Evolutionary conservation across 1,284 basidiomycete species (phyloP).

Genomic region (Afroboletus lepidellus): DNA sequence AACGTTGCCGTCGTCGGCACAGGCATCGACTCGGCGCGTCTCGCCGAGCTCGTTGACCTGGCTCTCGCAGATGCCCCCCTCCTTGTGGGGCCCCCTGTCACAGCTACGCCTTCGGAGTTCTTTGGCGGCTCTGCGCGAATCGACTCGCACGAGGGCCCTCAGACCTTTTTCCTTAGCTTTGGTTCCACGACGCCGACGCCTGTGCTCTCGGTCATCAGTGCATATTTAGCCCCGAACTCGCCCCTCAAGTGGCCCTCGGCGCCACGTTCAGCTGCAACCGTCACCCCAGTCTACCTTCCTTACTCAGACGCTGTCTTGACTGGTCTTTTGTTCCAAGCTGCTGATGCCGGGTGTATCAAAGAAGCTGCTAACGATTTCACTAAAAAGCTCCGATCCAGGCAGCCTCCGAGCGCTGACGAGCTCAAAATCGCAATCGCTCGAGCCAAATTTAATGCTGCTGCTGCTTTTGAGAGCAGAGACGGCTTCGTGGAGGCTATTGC

Average conservation of each 20-base stretch:
- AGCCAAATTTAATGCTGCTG: constrained; percentile 82
- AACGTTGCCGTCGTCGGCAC: constrained; percentile 87
- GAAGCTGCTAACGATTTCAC: constrained; percentile 66
- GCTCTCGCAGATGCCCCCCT: constrained; percentile 54
- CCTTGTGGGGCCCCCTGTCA: constrained; percentile 40
- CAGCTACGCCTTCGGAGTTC: constrained; percentile 56
- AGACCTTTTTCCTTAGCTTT: constrained; percentile 83
- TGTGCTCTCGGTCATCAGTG: constrained; percentile 75
- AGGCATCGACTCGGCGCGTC: constrained; percentile 72
- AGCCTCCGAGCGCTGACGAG: constrained; percentile 64
- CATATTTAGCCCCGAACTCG: constrained; percentile 69
- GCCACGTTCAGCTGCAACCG: constrained; percentile 54
- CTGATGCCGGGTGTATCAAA: constrained; percentile 57
- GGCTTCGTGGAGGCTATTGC: constrained; percentile 65
- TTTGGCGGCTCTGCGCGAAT: constrained; percentile 85
- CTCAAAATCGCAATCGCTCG: constrained; percentile 81
- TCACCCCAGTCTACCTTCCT: constrained; percentile 73
- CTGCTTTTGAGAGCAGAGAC: constrained; percentile 65
- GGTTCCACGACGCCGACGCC: constrained; percentile 65
- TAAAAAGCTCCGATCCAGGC: constrained; percentile 47
- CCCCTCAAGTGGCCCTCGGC: constrained; percentile 81
- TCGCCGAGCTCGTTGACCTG: constrained; percentile 71
- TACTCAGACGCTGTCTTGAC: constrained; percentile 91
- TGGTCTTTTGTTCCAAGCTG: constrained; percentile 73
- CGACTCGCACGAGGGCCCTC: constrained; percentile 55